Conservation (phyloP, 2,329 filamentous ascomycete genomes). For the Fusarium secorum region DNA sequence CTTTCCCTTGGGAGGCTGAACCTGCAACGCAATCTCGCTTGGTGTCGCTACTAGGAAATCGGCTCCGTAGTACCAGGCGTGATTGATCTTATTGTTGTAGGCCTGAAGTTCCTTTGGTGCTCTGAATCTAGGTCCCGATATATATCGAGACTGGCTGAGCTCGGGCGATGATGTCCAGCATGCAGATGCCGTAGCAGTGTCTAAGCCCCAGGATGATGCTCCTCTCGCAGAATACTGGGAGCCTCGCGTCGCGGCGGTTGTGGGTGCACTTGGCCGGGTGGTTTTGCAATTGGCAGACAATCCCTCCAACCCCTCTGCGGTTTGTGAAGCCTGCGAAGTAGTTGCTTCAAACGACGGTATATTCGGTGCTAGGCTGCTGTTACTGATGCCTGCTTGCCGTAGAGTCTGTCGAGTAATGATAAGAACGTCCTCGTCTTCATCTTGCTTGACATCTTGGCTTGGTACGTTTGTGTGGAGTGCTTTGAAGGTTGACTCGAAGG, state of each 20-base stretch:
- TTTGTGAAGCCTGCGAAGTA: neutral
- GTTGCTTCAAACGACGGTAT: slow-evolving; percentile 5
- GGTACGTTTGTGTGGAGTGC: slow-evolving; percentile 42
- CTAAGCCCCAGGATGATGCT: slow-evolving; percentile 8
- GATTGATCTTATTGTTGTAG: slow-evolving; percentile 44
- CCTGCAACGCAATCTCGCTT: slow-evolving; percentile 34
- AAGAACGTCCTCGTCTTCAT: slow-evolving; percentile 40
- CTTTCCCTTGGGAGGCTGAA: slow-evolving; percentile 45
- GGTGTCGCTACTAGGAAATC: slow-evolving; percentile 47
- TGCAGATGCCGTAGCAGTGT: neutral
- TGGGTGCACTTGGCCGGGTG: neutral
- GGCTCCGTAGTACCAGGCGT: slow-evolving; percentile 52
- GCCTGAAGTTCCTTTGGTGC: slow-evolving; percentile 35
- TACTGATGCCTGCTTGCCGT: slow-evolving; percentile 35
- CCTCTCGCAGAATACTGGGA: neutral
- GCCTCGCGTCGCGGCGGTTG: neutral
- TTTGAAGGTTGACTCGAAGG: slow-evolving; percentile 51
- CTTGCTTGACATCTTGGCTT: slow-evolving; percentile 35
- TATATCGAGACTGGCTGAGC: slow-evolving; percentile 5
- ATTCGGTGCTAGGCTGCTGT: slow-evolving; percentile 16
- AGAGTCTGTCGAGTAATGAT: slow-evolving; percentile 36
- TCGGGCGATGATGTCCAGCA: slow-evolving; percentile 11
- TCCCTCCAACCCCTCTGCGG: neutral
- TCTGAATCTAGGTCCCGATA: slow-evolving; percentile 29
- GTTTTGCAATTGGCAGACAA: neutral